These are phyloP conservation scores for Waitea zeae DNA, from an alignment of 1,284 basidiomycete genomes.

Conservation along the genomic window DNA sequence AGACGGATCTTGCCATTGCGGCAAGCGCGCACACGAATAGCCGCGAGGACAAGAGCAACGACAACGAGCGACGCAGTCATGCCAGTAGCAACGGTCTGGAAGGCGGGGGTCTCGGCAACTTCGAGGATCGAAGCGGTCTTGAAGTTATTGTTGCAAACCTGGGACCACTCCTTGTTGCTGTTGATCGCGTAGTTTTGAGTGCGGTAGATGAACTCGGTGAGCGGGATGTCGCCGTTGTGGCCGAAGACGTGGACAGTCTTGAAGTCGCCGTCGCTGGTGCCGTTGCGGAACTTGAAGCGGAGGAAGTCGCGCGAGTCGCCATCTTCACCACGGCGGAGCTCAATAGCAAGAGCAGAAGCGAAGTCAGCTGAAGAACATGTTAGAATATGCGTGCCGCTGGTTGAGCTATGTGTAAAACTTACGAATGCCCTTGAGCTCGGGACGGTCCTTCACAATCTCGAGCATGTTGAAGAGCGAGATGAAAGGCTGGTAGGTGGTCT, in stretches of 20 bases:
- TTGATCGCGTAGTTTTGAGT: slow-evolving; percentile 51
- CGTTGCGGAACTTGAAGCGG: slow-evolving; percentile 77
- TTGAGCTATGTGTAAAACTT: slow-evolving; percentile 13
- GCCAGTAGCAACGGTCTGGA: too few species aligned
- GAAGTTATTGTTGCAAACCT: too few species aligned
- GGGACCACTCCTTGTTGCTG: slow-evolving; percentile 51
- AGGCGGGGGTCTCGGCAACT: too few species aligned
- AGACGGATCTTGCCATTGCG: too few species aligned
- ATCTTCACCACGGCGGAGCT: slow-evolving; percentile 54
- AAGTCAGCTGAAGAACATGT: slow-evolving; percentile 41
- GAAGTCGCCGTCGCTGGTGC: slow-evolving; percentile 44
- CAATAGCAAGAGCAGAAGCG: slow-evolving; percentile 62
- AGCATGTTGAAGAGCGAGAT: slow-evolving; percentile 75
- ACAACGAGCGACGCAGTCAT: too few species aligned
- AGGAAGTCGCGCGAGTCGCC: slow-evolving; percentile 66
- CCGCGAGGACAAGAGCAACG: too few species aligned
- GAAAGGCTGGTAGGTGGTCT: slow-evolving; percentile 76
- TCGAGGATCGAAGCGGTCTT: too few species aligned
- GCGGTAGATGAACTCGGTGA: slow-evolving; percentile 68
- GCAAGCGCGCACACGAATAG: too few species aligned
- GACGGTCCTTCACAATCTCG: slow-evolving; percentile 34
- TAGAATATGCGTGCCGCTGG: slow-evolving; percentile 1
- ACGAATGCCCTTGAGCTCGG: slow-evolving; percentile 49
- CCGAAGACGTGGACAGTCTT: slow-evolving; percentile 49
- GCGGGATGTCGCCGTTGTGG: slow-evolving; percentile 50